Conservation (phyloP, 179 eudicot species). For the Carnegiea gigantea region DNA sequence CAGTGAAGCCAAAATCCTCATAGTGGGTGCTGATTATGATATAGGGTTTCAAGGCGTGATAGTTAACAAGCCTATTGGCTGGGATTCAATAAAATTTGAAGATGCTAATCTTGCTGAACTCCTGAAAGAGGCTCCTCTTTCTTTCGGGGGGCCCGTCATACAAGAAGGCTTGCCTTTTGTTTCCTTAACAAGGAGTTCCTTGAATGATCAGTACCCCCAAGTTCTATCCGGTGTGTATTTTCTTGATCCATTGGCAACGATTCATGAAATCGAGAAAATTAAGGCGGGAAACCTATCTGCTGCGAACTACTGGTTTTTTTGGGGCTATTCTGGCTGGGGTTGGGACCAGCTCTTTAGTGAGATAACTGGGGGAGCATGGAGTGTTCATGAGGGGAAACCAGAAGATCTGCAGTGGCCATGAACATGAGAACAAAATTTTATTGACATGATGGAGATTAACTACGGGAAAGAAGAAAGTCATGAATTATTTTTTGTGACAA, state of each 20-base stretch:
- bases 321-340: conserved; percentile 74
- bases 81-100: conserved; percentile 53
- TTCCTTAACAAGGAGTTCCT: conserved; percentile 44
- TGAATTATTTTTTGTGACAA: not conserved
- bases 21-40: conserved; percentile 52
- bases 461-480: not conserved
- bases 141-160: conserved; percentile 77
- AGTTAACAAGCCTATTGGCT: conserved; percentile 63
- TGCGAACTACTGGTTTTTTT: conserved; percentile 71
- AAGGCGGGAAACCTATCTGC: conserved; percentile 45
- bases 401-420: conserved; percentile 57
- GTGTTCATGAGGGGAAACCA: conserved; percentile 28
- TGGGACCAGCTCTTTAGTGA: conserved; percentile 72
- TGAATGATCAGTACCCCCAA: conserved; percentile 35
- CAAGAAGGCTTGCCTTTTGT: conserved; percentile 57
- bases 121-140: conserved; percentile 56
- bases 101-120: conserved; percentile 40
- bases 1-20: conserved; percentile 50
- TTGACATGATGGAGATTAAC: not conserved
- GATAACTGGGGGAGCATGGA: conserved; percentile 76
- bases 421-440: not conserved
- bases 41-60: conserved; percentile 73
- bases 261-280: conserved; percentile 38
- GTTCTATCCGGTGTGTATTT: conserved; percentile 60
- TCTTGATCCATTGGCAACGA: conserved; percentile 52